Conservation (phyloP, 495 filamentous ascomycete species). For the Trichoderma gamsii region DNA sequence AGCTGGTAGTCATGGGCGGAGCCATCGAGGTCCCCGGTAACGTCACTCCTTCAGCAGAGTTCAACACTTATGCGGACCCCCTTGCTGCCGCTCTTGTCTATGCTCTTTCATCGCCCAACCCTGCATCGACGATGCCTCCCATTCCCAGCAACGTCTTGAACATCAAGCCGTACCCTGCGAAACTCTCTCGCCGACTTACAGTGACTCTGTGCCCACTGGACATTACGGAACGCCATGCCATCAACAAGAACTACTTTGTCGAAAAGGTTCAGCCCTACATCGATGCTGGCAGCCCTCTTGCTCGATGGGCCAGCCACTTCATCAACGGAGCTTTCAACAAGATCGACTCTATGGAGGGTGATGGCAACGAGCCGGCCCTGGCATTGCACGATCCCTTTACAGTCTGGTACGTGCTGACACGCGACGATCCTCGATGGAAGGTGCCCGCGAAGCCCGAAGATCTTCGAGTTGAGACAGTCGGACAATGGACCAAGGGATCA, state of each 20-base stretch:
- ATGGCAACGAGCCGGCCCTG: slow-evolving; percentile 51
- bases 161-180: slow-evolving; percentile 61
- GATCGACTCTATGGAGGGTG: slow-evolving; percentile 54
- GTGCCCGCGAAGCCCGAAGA: slow-evolving; percentile 51
- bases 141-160: slow-evolving; percentile 31
- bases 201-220: slow-evolving; percentile 83
- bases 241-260: slow-evolving; percentile 56
- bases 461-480: slow-evolving; percentile 77
- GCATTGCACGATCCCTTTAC: slow-evolving; percentile 83
- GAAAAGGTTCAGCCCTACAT: slow-evolving; percentile 45
- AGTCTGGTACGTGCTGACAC: slow-evolving; percentile 77
- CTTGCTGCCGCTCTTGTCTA: slow-evolving; percentile 82
- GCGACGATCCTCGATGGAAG: slow-evolving; percentile 45
- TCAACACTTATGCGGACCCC: slow-evolving; percentile 78
- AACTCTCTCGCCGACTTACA: slow-evolving; percentile 59
- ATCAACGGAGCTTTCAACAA: slow-evolving; percentile 70
- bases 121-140: slow-evolving; percentile 63
- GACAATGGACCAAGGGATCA: slow-evolving; percentile 93
- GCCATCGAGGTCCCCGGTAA: slow-evolving; percentile 76
- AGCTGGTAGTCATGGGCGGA: slow-evolving; percentile 96
- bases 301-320: slow-evolving; percentile 75
- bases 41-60: slow-evolving; percentile 70
- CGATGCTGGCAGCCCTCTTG: slow-evolving; percentile 64
- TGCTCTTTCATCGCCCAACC: slow-evolving; percentile 77
- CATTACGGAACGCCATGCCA: slow-evolving; percentile 69